phyloP scores from a whole-genome alignment of 1,284 basidiomycete species.

The Trichosporon sp. region DNA sequence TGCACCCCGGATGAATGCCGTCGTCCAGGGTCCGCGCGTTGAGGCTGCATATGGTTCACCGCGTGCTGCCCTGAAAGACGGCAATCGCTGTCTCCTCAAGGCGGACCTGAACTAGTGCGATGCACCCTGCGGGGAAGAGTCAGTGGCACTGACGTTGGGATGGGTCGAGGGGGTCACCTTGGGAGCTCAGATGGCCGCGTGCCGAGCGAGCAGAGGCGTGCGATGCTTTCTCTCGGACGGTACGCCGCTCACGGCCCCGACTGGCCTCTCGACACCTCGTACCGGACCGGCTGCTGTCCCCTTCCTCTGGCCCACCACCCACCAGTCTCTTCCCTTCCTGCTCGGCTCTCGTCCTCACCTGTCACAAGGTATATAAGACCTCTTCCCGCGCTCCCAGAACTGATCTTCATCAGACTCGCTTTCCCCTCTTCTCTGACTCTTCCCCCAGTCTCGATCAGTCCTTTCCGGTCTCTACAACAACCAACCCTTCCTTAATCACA shows the following conservation, averaged over 20 bases:
- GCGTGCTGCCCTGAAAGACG: background rate
- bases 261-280: background rate
- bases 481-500: slow-evolving; percentile 1
- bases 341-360: background rate
- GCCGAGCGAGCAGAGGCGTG: slow-evolving; percentile 1
- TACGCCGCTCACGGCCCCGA: background rate
- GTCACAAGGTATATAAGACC: slow-evolving; percentile 1
- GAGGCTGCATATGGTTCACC: slow-evolving; percentile 1
- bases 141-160: background rate
- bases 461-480: slow-evolving; percentile 6
- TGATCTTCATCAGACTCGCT: background rate
- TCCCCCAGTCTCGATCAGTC: background rate
- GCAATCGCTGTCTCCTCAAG: background rate
- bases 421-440: background rate
- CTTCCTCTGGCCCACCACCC: background rate
- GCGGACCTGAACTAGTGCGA: background rate
- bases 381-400: background rate
- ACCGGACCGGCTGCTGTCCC: background rate
- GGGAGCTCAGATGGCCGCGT: background rate
- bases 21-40: background rate
- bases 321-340: background rate
- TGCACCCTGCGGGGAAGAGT: background rate
- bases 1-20: slow-evolving; percentile 2
- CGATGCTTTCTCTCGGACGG: background rate
- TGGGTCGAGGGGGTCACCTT: background rate